phyloP scores from a whole-genome alignment of 176 grass and related monocot genomes.

The Juncus inflexus region DNA sequence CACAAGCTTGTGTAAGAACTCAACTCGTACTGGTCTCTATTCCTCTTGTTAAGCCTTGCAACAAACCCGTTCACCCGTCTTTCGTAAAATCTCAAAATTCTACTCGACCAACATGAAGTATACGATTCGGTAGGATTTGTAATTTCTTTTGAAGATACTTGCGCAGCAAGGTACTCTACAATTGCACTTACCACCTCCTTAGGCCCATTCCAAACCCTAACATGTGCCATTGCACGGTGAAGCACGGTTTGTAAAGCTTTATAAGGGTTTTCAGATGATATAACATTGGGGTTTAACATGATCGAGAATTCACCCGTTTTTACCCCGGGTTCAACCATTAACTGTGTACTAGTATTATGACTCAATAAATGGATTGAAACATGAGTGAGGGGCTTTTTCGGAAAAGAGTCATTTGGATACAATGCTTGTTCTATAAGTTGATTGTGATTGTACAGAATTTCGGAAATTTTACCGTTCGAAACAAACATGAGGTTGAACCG shows the following conservation, averaged over 20 bases:
- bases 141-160: neutral
- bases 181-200: constrained; percentile 24
- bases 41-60: constrained; percentile 26
- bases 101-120: constrained; percentile 15
- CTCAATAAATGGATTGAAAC: constrained; percentile 22
- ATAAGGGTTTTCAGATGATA: constrained; percentile 8
- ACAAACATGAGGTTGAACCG: constrained; percentile 66
- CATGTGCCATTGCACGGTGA: constrained; percentile 21
- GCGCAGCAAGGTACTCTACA: constrained; percentile 21
- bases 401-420: constrained; percentile 58
- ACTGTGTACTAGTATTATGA: neutral
- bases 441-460: constrained; percentile 40
- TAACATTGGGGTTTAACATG: constrained; percentile 1
- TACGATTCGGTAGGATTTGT: neutral
- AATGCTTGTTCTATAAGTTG: constrained; percentile 45
- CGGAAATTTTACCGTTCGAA: constrained; percentile 61
- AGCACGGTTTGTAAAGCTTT: constrained; percentile 16
- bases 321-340: neutral
- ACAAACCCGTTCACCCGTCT: constrained; percentile 7
- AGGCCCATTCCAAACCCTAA: constrained; percentile 30
- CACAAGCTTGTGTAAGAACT: constrained; percentile 16
- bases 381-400: constrained; percentile 26
- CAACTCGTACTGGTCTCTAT: constrained; percentile 15
- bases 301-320: constrained; percentile 23
- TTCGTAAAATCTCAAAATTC: constrained; percentile 16